phyloP scores from a whole-genome alignment of 352 stramenopile species.

The Phytopythium montanum region DNA sequence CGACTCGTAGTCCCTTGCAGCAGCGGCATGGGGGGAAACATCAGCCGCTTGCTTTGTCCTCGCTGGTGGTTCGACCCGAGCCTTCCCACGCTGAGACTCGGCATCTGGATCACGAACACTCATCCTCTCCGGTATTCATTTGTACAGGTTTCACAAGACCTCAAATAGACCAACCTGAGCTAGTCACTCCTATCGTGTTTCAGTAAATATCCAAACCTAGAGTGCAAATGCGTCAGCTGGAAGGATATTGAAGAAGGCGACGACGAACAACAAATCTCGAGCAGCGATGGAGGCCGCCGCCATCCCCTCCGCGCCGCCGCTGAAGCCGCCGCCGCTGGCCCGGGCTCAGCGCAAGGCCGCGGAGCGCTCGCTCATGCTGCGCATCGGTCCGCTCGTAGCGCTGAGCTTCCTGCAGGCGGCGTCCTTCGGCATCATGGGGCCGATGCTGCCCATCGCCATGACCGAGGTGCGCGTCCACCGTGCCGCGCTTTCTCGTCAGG shows the following conservation, averaged over 20 bases:
- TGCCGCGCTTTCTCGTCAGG: background rate
- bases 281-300: slow-evolving; percentile 3
- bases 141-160: background rate
- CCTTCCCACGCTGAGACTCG: background rate
- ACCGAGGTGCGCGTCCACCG: slow-evolving; percentile 47
- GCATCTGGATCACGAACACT: background rate
- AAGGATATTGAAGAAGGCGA: slow-evolving; percentile 3
- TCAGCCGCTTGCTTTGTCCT: background rate
- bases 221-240: background rate
- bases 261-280: background rate
- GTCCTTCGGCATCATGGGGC: slow-evolving; percentile 62
- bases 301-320: background rate
- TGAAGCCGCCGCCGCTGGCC: background rate
- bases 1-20: background rate
- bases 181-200: no score
- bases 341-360: background rate
- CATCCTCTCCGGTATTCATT: background rate
- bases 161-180: background rate
- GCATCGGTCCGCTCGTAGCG: slow-evolving; percentile 37
- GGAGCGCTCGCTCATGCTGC: slow-evolving; percentile 15
- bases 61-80: background rate
- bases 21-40: background rate
- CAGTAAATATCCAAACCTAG: background rate
- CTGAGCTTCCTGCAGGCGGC: slow-evolving; percentile 46
- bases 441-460: slow-evolving; percentile 60